Base-by-base conservation (phyloP, 208 protist species). In the Lotmaria passim region DNA sequence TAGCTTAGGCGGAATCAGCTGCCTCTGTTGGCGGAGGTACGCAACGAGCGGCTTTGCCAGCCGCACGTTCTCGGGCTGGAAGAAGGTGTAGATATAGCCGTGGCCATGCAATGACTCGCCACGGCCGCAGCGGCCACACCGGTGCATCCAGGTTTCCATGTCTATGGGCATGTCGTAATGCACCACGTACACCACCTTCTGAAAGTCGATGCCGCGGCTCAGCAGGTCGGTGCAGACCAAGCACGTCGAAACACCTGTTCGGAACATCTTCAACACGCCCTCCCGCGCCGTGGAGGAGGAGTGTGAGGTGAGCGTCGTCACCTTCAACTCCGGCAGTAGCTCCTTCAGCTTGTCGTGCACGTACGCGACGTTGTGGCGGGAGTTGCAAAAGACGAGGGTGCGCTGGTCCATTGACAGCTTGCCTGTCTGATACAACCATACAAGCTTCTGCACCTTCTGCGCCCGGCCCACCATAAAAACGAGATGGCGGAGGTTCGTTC, bases 141-240 rank as follows among this genome's bases (percentile, higher is more conserved):
- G 92, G 76, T 99, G 98, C 36, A 99, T 88, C 77, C 99, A 99
- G 7, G 94, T 98, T 14, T 97, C 84, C 53, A 98, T 97, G 53
- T 98, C 93, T 3, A 91, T 78, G 14, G 99, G 97, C 69, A 96
- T 98, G 82, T 99, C 99, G 47, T 99, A 91, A 73, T 99, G 93
- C 43, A 99, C 82, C 4, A 99, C 98, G 92, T 98, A 99, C 38
- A 98, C 79, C 7, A 99, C 83, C 12, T 96, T 76, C 11, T 91
- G 81, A 67, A 99, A 99, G 80, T 99, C 98, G 38, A 98, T 86
- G 24, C 95, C 98, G 44, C 99, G 92, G 3, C 98, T 98, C 23
- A 98, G 95, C 23, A 99, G 93, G 83, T 99, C 98, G 19, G 99
- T 99, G 73, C 88, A 98, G 6, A 99, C 69, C 1, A 99, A 90